Evolutionary conservation across 768 basidiomycete genomes (phyloP), one percentile per base, ranked within the genome.

Genomic region (Termitomyces sp.): DNA sequence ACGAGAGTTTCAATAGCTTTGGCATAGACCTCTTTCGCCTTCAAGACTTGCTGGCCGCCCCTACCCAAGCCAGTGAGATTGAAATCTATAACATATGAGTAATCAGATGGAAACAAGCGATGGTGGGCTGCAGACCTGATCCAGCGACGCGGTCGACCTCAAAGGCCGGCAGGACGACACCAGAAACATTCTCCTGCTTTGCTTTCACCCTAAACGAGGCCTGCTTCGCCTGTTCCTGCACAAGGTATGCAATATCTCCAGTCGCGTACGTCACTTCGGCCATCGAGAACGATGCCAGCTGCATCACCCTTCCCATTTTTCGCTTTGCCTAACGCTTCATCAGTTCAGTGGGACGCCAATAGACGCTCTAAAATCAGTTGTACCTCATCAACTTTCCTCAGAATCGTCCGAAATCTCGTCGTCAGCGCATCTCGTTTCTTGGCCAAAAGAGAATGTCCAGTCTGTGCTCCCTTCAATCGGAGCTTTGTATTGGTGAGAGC

Each of bases 221-320:
- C 31, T 84, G 78, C 66, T 91, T 90, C 27, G 93, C 95, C 60
- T 93, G 90, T 69, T 98, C 96, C 69, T 98, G 97, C 5, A 99
- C 94, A 59, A 97, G 90, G 73, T 98, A 99, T 43, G 92, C 85
- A 66, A 99, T 98, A 67, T 98, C 97, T 60, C 92, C 92, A 9
- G 97, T 96, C 32, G 95, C 86, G 74, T 98, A 99, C 18, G 95
- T 96, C 60, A 99, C 97, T 71, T 98, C 96, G 0, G 97, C 97
- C 76, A 98, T 88, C 40, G 95, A 97, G 79, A 99, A 97, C 39
- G 97, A 98, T 23, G 97, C 97, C 48, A 98, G 80, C 70, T 99
- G 97, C 87, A 99, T 97, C 23, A 98, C 95, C 56, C 91, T 82
- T 29, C 97, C 97, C 97, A 98, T 99, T 76, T 98, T 95, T 56